Evolutionary conservation across 805 yeast genomes (phyloP).

Genomic region (Wickerhamiella parazyma): DNA sequence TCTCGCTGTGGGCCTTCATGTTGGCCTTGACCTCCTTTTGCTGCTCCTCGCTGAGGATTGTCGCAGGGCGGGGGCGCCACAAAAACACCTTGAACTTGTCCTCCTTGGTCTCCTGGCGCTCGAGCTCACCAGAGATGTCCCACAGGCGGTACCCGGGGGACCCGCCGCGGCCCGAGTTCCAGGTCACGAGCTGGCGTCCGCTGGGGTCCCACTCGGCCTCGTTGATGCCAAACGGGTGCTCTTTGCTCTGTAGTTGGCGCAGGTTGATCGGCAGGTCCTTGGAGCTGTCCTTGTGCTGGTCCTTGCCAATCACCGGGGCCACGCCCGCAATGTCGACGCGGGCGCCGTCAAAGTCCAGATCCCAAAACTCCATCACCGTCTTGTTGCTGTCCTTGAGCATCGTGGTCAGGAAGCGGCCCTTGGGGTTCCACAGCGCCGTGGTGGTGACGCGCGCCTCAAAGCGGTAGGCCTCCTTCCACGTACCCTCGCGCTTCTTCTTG

Average conservation of each 20-base stretch:
- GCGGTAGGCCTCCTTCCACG: conserved; percentile 48
- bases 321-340: conserved; percentile 13
- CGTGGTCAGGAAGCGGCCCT: conserved; percentile 68
- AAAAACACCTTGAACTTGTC: conserved; percentile 77
- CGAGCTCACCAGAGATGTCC: conserved; percentile 65
- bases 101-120: conserved; percentile 54
- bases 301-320: conserved; percentile 21
- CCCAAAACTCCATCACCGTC: conserved; percentile 67
- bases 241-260: conserved; percentile 47
- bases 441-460: conserved; percentile 53
- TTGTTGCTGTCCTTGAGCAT: conserved; percentile 35
- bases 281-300: conserved; percentile 29
- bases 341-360: conserved; percentile 53
- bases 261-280: conserved; percentile 43
- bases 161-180: conserved; percentile 72
- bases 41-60: conserved; percentile 61
- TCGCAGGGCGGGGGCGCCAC: conserved; percentile 96
- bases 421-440: conserved; percentile 77
- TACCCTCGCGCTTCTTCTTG: conserved; percentile 34
- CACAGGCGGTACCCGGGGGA: conserved; percentile 85
- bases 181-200: conserved; percentile 77
- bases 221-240: conserved; percentile 52
- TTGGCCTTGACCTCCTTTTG: conserved; percentile 83
- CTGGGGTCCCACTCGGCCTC: conserved; percentile 90
- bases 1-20: conserved; percentile 76